phyloP scores from a whole-genome alignment of 805 yeast genomes.

The Cyberlindnera amylophila region DNA sequence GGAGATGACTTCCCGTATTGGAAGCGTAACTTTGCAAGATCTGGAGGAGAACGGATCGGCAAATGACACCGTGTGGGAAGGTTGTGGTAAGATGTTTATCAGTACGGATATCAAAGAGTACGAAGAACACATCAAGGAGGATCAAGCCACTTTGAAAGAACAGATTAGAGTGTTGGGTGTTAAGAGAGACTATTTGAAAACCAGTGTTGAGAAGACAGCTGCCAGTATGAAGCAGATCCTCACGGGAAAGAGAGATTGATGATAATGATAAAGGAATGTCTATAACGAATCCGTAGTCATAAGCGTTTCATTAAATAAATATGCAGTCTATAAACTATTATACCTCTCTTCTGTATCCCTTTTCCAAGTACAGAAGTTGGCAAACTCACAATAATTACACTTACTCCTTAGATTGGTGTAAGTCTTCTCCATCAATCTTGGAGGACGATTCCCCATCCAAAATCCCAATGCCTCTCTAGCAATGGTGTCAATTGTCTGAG shows the following conservation, averaged over 20 bases:
- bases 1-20: conserved; percentile 9
- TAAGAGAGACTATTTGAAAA: conserved; percentile 68
- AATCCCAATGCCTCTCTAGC: conserved; percentile 38
- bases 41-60: conserved; percentile 36
- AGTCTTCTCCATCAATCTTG: conserved; percentile 38
- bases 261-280: no score
- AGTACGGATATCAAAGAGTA: conserved; percentile 42
- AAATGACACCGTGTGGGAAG: conserved; percentile 67
- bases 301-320: background rate
- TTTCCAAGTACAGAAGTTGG: conserved; percentile 40
- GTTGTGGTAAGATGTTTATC: conserved; percentile 76
- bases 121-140: conserved; percentile 43
- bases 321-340: background rate
- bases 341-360: conserved; percentile 9
- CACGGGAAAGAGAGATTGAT: conserved; percentile 15
- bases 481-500: conserved; percentile 27
- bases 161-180: conserved; percentile 57
- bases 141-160: conserved; percentile 53
- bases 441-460: conserved; percentile 58
- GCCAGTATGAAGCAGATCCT: conserved; percentile 50
- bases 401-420: conserved; percentile 32
- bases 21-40: conserved; percentile 47
- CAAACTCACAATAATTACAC: conserved; percentile 56
- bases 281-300: no score
- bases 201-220: conserved; percentile 71